Evolutionary conservation across 768 basidiomycete genomes (phyloP), one percentile per base, ranked within the genome.

Genomic region (Leccinum olivaceopallidum): DNA sequence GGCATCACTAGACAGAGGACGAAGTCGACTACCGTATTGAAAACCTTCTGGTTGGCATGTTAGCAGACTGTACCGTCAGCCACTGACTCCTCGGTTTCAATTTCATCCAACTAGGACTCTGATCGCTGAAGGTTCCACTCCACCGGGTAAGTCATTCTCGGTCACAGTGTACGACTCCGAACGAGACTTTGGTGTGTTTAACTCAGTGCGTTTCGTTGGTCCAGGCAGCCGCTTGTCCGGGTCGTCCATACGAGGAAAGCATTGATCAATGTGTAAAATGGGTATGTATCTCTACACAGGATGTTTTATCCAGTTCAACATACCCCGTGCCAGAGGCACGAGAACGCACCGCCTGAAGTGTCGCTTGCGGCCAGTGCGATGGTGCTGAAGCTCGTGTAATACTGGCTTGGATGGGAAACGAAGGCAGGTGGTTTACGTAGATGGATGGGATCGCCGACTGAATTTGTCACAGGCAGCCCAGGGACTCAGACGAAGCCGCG

Each of bases 371-470:
- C 83, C 2, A 78, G 78, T 14, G 81, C 83, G 53, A 79, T 94
- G 13, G 85, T 87, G 37, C 78, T 95, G 66, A 95, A 95, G 76
- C 80, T 96, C 80, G 82, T 87, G 26, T 95, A 95, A 24, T 24
- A 24, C 24, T 67, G 95, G 94, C 1, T 69, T 95, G 30, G 93
- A 95, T 70, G 91, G 86, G 30, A 77, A 76, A 63, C 58, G 67
- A 56, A 83, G 90, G 90, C 86, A 69, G 60, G 76, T 63, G 36
- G 9, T 0, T 48, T 58, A 54, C 57, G 52, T 61, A 52, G 32
- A 50, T 30, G 48, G 16, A 50, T 50, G 18, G 26, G 49, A 51
- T 63, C 51, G 52, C 47, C 44, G 60, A 60, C 60, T 67, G 60
- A 67, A 49, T 50, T 26, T 24, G 34, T 65, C 51, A 60, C 63